Base-by-base conservation (phyloP, 192 early-diverging fungal species). In the Coemansia sp. region DNA sequence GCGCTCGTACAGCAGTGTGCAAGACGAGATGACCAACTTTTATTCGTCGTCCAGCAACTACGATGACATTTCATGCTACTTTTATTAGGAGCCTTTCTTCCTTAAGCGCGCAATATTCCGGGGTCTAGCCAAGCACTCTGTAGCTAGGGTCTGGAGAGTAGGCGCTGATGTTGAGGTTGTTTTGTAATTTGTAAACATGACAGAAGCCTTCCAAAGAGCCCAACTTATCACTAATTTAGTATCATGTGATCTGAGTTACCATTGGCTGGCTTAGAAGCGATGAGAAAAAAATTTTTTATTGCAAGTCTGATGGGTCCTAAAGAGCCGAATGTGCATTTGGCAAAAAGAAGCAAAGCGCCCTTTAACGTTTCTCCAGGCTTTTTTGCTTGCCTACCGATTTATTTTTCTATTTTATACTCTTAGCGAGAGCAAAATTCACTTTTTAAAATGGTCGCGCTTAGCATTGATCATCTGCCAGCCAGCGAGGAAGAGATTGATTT, bases 401-500 rank as follows among this genome's bases (percentile, higher is more conserved):
- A 24, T 36, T 37, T 55, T 33, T 39, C 33, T 36, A 24, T 9
- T 35, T 28, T 39, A 26, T 21, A 21, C 9, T 14, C 20, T 61
- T 31, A 38, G 42, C 26, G 39, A 64, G 21, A 42, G 31, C 21
- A 48, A 31, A 31, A 48, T 5, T 45, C n/a, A 45, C 13, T 9
- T 28, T 28, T 28, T 28, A 73, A 28, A 46, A 85, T 85, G 86
- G 63, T 65, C 21, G 55, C 66, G 9, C 85, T 90, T 51, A 90
- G 87, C 65, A 64, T 81, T 9, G 75, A 83, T 33, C 86, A 90
- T 73, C 72, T 91, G 51, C 90, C 89, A 13, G 86, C 85, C 45
- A 63, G 74, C 16, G 90, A 91, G 82, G 89, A 86, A 55, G 90
- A 93, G 34, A 85, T 99, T 71, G 94, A 99, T 80, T 99, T 92